Percentiles rank a stretch among this genome's conserved stretches.
phyloP scores from a whole-genome alignment of 2,329 filamentous ascomycete species.

The Fusarium sp. region DNA sequence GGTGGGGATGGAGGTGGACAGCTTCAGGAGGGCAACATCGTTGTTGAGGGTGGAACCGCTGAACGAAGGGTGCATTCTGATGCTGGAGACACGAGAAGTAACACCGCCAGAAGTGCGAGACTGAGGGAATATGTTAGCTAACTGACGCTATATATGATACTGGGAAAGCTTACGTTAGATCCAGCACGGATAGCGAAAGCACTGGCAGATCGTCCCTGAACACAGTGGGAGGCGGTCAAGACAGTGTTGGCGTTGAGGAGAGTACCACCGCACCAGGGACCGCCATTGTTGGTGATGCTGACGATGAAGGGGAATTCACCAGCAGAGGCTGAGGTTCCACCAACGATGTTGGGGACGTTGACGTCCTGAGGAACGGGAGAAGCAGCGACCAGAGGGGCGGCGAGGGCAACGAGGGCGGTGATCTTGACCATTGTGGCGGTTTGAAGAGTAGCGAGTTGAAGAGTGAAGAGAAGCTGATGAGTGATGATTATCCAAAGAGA shows the following conservation, averaged over 20 bases:
- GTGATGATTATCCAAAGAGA: background rate
- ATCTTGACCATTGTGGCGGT: slow-evolving; percentile 30
- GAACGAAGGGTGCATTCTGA: slow-evolving; percentile 45
- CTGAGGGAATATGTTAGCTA: background rate
- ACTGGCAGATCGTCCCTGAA: slow-evolving; percentile 17
- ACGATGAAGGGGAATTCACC: slow-evolving; percentile 52
- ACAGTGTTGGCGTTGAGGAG: slow-evolving; percentile 50
- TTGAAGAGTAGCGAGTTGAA: slow-evolving; percentile 15
- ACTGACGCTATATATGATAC: accelerated
- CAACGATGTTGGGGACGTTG: slow-evolving; percentile 39
- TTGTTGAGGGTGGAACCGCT: slow-evolving; percentile 28
- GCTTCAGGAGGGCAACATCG: slow-evolving; percentile 49
- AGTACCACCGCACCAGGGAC: slow-evolving; percentile 48
- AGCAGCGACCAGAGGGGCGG: slow-evolving; percentile 30
- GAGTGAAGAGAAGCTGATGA: slow-evolving; percentile 20
- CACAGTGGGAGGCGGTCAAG: slow-evolving; percentile 49
- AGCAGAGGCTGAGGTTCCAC: slow-evolving; percentile 37
- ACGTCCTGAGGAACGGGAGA: background rate
- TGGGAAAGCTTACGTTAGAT: slow-evolving; percentile 31
- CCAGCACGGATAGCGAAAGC: slow-evolving; percentile 46
- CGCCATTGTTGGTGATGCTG: slow-evolving; percentile 28
- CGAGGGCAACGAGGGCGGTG: slow-evolving; percentile 21
- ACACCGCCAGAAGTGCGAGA: slow-evolving; percentile 46
- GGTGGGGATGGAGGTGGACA: slow-evolving; percentile 39
- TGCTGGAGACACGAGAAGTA: slow-evolving; percentile 39